Base-by-base conservation (phyloP, 805 yeast genomes). In the Kodamaea kaohsiungensis region DNA sequence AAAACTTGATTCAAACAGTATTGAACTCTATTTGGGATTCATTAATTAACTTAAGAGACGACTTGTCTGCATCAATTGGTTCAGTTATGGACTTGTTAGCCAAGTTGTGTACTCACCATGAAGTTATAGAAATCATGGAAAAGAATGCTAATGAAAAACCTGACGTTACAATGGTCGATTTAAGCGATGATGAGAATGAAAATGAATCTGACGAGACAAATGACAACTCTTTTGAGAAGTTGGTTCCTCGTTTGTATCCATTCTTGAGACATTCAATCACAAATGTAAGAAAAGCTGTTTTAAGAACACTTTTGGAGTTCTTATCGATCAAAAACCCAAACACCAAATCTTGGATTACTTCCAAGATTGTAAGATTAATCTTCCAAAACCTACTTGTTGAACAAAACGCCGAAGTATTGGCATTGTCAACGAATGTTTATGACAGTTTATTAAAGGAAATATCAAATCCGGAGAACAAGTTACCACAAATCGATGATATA, bases 41-140 rank as follows among this genome's bases (percentile, higher is more conserved):
- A 52, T 73, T 95, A 30, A 84, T 91, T 2, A 88, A 88, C 62
- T 76, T 93, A 54, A 86, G 89, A 61, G 99, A 95, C 68, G 99
- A 95, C 68, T 77, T 95, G 48, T 89, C 96, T 10, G 96, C 98
- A 0, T 88, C 97, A 3, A 91, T 95, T 45, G 98, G 98, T 38
- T 88, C 96, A 1, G 95, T 95, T 1, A 92, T 95, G 97, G 97
- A 95, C 69, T 73, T 95, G 18, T 77, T 95, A 52, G 92, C 97
- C 1, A 89, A 88, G 61, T 76, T 95, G 49, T 95, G 98, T 67
- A 82, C 91, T 6, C 92, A 87, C 68, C 81, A 84, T 1, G 85
- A 85, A 64, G 97, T 92, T 5, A 73, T 92, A 40, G 86, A 84
- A 9, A 79, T 86, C 22, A 82, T 95, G 77, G 87, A 86, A 61